Conservation (phyloP, 2,329 filamentous ascomycete genomes). For the Colletotrichum graminicola region DNA sequence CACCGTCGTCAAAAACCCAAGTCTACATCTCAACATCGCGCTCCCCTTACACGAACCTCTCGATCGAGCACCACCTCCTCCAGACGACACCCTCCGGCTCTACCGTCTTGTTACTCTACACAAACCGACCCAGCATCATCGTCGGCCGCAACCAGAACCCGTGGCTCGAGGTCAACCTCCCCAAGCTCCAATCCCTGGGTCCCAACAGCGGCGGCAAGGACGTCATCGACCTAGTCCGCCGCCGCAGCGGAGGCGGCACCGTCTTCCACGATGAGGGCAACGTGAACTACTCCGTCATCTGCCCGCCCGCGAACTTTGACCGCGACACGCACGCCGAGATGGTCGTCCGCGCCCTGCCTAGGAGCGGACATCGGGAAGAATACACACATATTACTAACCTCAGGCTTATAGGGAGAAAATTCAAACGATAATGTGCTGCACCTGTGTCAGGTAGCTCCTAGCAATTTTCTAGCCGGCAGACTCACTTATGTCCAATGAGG, state of each 20-base stretch:
- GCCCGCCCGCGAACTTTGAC: conserved; percentile 80
- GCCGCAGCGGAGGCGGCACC: conserved; percentile 89
- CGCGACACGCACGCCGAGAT: conserved; percentile 91
- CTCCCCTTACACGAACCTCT: conserved; percentile 90
- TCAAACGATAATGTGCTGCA: no score
- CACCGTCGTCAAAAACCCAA: conserved; percentile 66
- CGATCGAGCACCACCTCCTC: conserved; percentile 91
- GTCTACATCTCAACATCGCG: conserved; percentile 77
- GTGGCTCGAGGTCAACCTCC: conserved; percentile 90
- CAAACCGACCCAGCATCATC: conserved; percentile 87
- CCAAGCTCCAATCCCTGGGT: conserved; percentile 58
- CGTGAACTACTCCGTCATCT: conserved; percentile 94
- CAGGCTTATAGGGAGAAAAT: no score
- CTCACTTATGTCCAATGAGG: no score
- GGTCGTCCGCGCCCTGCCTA: conserved; percentile 90
- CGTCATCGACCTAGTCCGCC: conserved; percentile 74
- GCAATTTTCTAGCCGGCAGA: no score
- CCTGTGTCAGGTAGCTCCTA: no score
- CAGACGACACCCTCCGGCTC: conserved; percentile 79
- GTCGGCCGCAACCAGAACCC: conserved; percentile 98
- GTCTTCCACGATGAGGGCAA: conserved; percentile 96
- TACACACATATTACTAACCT: no score
- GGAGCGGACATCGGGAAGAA: no score
- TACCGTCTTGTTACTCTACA: conserved; percentile 86
- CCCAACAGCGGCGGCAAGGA: conserved; percentile 32